A percentile compares a stretch with the other conserved stretches of the same genome.
Evolutionary conservation across 345 rosid genomes (phyloP).

Genomic region (Lagerstroemia speciosa): DNA sequence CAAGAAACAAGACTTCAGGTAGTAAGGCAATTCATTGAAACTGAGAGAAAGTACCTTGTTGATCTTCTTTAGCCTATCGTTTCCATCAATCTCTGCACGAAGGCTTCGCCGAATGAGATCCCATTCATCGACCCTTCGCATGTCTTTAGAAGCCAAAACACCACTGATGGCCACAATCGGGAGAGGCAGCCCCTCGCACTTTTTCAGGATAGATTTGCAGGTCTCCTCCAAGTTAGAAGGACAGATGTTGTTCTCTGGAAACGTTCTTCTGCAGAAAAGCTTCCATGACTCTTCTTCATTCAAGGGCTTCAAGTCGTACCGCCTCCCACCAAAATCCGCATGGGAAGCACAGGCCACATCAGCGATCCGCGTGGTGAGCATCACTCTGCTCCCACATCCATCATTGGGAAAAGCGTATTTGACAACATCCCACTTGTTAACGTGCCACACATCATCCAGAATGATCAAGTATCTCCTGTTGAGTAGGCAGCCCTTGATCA

Average conservation of each 20-base stretch:
- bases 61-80: constrained; percentile 16
- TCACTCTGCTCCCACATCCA: constrained; percentile 14
- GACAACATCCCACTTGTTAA: constrained; percentile 20
- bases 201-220: constrained; percentile 17
- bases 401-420: constrained; percentile 18
- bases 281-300: constrained; percentile 14
- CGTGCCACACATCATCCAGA: constrained; percentile 24
- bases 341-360: constrained; percentile 10
- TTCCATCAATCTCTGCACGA: constrained; percentile 21
- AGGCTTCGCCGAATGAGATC: constrained; percentile 19
- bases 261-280: constrained; percentile 25
- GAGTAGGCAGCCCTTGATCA: constrained; percentile 14
- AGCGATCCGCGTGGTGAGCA: constrained; percentile 17
- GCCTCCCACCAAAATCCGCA: constrained; percentile 1
- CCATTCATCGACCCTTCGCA: constrained; percentile 25
- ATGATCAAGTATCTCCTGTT: constrained; percentile 19
- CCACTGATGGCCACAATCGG: constrained; percentile 43
- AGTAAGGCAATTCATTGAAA: constrained; percentile 32
- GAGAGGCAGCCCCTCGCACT: constrained; percentile 34
- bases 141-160: constrained; percentile 25
- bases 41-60: constrained; percentile 27
- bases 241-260: constrained; percentile 14
- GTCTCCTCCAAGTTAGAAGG: constrained; percentile 23
- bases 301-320: constrained; percentile 10
- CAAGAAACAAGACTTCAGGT: constrained; percentile 31